Evolutionary conservation across 306 rosid genomes (phyloP), one percentile per base, ranked within the genome.

Genomic region (Acacia confusa): DNA sequence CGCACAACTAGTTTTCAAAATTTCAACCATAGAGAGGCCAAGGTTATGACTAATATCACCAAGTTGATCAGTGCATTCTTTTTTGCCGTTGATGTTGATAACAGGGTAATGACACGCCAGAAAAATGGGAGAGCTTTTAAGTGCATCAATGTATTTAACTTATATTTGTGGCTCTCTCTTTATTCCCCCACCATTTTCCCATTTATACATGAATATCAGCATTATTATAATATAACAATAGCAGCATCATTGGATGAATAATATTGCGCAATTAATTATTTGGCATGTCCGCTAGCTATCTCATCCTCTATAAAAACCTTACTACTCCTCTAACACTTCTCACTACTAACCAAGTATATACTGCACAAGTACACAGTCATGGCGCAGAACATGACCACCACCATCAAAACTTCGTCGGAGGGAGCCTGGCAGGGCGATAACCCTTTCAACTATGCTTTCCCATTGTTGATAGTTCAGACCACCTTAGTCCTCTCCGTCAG

Each of bases 381-480:
- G 92, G 22, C 14, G 22, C 45, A 80, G 22, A 93, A 93, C 52
- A 79, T 77, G 30, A 91, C 86, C 47, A 22, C 85, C 79, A 86
- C 86, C 79, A 85, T 91, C 47, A 83, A 79, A 82, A 90, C 92
- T 3, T 77, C 93, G 16, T 93, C 97, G 6, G 78, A 88, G 47
- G 97, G 97, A 75, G 84, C 75, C 0, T 93, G 93, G 97, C 94
- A 90, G 78, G 93, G 97, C 0, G 97, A 91, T 43, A 90, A 88
- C 40, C 97, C 94, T 8, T 81, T 91, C 11, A 61, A 90, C 82
- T 87, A 58, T 45, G 90, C 97, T 77, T 90, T 93, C 84, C 97
- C 97, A 19, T 89, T 93, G 52, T 70, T 93, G 36, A 90, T 91
- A 2, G 28, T 90, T 82, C 97, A 93, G 76, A 83, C 81, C 80